Conservation (phyloP, 306 rosid species). For the Acmispon strigosus region DNA sequence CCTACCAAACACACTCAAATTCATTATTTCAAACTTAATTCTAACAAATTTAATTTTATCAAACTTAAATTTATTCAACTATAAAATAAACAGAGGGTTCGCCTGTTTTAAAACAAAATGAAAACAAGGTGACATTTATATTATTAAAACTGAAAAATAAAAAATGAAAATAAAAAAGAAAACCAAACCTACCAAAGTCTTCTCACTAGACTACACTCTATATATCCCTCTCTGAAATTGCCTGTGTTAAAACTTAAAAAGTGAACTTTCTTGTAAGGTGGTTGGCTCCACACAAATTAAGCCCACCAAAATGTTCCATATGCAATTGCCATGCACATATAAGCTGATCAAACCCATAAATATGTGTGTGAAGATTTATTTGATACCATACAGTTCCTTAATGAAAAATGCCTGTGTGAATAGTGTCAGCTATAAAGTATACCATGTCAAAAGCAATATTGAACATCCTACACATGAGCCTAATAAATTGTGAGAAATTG, state of each 20-base stretch:
- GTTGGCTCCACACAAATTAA: not conserved
- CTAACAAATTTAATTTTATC: no score
- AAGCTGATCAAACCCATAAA: not conserved
- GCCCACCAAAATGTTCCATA: not conserved
- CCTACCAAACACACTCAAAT: no score
- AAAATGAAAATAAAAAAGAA: no score
- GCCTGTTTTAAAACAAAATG: no score
- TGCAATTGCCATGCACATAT: not conserved
- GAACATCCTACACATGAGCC: conserved; percentile 4
- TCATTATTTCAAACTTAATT: no score
- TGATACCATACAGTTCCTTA: not conserved
- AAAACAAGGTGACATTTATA: no score
- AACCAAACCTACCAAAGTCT: no score
- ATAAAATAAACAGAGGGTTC: no score
- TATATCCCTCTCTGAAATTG: no score
- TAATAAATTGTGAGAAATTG: not conserved
- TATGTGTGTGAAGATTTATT: not conserved
- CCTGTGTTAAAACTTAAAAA: not conserved
- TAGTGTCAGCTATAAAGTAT: not conserved
- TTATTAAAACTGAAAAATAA: no score
- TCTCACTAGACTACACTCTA: no score
- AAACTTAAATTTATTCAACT: no score
- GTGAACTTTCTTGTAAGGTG: not conserved
- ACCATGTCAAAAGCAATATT: not conserved
- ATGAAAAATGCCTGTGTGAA: not conserved